Evolutionary conservation across 2,329 filamentous ascomycete genomes (phyloP).

Genomic region (Exophiala bonariae): DNA sequence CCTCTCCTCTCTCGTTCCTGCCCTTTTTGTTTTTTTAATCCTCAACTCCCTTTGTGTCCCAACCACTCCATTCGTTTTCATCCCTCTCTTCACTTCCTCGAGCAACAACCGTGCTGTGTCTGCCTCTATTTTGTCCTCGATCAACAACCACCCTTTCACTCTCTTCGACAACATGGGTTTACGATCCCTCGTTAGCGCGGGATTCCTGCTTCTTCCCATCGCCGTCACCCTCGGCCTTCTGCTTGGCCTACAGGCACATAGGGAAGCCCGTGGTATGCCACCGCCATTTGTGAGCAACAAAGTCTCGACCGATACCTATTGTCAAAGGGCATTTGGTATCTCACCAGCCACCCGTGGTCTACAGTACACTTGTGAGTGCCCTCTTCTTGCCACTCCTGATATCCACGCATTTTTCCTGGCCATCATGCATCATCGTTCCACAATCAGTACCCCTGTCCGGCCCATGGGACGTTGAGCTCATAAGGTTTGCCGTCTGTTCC

Average conservation of each 20-base stretch:
- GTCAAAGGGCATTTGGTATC: constrained; percentile 49
- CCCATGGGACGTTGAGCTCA: constrained; percentile 4
- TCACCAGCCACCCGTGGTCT: constrained; percentile 44
- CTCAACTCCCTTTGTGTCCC: not conserved
- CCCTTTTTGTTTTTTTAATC: not conserved
- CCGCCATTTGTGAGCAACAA: constrained; percentile 48
- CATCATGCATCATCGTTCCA: not conserved
- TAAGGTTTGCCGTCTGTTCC: constrained; percentile 8
- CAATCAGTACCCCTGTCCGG: constrained; percentile 13
- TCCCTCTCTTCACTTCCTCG: not conserved
- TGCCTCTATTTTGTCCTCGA: too few species aligned
- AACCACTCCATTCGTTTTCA: not conserved
- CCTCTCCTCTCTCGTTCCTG: too few species aligned
- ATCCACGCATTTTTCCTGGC: not conserved
- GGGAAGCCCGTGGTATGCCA: constrained; percentile 42
- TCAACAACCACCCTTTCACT: not conserved
- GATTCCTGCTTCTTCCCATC: constrained; percentile 52
- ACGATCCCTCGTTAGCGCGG: constrained; percentile 51
- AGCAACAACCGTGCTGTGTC: not conserved
- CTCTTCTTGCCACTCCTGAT: constrained; percentile 6
- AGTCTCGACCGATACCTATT: constrained; percentile 39
- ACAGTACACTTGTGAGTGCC: constrained; percentile 50
- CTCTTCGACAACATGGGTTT: constrained; percentile 29
- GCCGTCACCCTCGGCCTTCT: constrained; percentile 52
- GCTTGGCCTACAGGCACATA: constrained; percentile 49